Base-by-base conservation (phyloP, 129 eudicot species). In the Lactuca saligna region DNA sequence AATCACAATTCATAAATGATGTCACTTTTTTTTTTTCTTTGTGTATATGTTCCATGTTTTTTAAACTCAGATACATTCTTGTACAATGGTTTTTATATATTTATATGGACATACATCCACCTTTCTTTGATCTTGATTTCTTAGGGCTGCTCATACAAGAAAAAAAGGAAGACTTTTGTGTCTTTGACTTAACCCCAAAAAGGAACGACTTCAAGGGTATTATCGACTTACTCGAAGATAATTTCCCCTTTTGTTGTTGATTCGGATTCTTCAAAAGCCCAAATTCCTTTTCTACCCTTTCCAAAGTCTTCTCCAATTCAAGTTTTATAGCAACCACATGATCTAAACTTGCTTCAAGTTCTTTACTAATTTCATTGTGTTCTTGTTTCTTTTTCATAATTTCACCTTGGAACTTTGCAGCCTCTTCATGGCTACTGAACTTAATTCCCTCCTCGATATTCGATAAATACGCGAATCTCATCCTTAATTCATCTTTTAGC, bases 391-490 rank as follows among this genome's bases (percentile, higher is more conserved):
- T 89, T 79, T 90, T 90, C 64, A 77, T 48, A 57, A 89, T 71
- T 68, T 94, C 97, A 17, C 97, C 93, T 73, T 85, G 95, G 73
- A 94, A 83, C 68, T 85, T 87, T 65, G 97, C 97, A 61, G 99
- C 99, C 41, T 87, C 81, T 64, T 85, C 81, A 67, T 81, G 88
- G 49, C 87, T 83, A 50, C 87, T 83, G 80, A 89, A 89, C 68
- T 62, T 78, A 57, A 83, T 82, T 34, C 73, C 89, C 0, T 85
- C 90, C 48, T 85, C 97, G 49, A 94, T 83, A 68, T 61, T 73
- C 68, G 87, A 78, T 32, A 94, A 65, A 9, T 82, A 79, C n/a
- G 72, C 41, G 61, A 74, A 74, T 61, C 89, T 81, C 2, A 79
- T 56, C 25, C 82, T 70, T n/a, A 89, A 69, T 46, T 94, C 99